Conservation (phyloP, 345 rosid species). For the Sonneratia caseolaris region DNA sequence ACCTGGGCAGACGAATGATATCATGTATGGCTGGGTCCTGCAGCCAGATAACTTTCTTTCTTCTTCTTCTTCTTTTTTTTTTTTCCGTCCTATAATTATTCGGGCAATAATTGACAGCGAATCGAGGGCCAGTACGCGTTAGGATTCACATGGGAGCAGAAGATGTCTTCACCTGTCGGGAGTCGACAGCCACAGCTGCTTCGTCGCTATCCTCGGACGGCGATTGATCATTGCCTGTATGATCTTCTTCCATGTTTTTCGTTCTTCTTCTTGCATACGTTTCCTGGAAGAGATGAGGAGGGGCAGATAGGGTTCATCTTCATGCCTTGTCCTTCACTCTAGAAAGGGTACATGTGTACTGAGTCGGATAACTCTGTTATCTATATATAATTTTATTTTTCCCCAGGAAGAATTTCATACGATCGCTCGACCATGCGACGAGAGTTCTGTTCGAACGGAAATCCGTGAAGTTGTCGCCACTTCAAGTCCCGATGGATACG, state of each 20-base stretch:
- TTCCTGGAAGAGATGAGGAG: not conserved
- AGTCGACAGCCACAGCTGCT: not conserved
- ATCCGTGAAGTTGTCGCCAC: too few relatives aligned
- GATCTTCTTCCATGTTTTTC: not conserved
- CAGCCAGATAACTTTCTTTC: not conserved
- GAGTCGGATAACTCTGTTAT: not conserved
- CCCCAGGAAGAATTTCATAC: too few relatives aligned
- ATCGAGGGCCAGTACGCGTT: not conserved
- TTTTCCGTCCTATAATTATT: not conserved
- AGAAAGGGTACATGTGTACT: not conserved
- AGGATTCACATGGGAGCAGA: constrained; percentile 9
- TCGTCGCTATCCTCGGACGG: not conserved
- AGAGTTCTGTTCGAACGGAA: too few relatives aligned
- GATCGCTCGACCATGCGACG: not conserved
- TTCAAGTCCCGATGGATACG: too few relatives aligned
- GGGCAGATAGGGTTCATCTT: not conserved
- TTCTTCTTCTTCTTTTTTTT: not conserved
- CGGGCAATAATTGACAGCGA: constrained; percentile 3
- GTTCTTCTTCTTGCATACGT: not conserved
- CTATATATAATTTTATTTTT: too few relatives aligned
- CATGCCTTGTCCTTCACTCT: not conserved
- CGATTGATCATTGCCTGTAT: not conserved
- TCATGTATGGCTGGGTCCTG: not conserved
- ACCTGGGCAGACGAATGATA: not conserved
- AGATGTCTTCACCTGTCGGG: constrained; percentile 1